phyloP scores from a whole-genome alignment of 2,329 filamentous ascomycete genomes.

The Sporothrix sp. region DNA sequence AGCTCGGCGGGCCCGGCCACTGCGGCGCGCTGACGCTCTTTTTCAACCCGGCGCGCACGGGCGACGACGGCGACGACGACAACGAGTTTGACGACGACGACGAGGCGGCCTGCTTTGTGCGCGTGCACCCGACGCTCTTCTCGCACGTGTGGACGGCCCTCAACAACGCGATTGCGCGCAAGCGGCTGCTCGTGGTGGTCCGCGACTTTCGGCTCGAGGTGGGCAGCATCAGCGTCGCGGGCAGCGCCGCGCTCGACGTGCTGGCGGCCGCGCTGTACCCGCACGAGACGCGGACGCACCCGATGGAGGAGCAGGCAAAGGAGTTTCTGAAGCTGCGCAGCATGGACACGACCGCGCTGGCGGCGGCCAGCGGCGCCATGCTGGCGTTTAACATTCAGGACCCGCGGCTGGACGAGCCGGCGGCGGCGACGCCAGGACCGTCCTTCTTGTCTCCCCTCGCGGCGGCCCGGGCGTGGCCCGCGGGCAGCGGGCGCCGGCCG shows the following conservation, averaged over 20 bases:
- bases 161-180: slow-evolving; percentile 42
- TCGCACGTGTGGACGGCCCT: slow-evolving; percentile 57
- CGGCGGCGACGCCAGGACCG: no score
- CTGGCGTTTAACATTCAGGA: slow-evolving; percentile 68
- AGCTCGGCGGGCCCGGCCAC: slow-evolving; percentile 13
- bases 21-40: slow-evolving; percentile 15
- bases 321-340: slow-evolving; percentile 41
- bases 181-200: slow-evolving; percentile 51
- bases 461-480: slow-evolving; percentile 13
- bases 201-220: slow-evolving; percentile 63
- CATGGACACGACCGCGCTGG: slow-evolving; percentile 56
- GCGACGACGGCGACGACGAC: neutral
- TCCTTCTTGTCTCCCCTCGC: no score
- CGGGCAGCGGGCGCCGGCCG: slow-evolving; percentile 28
- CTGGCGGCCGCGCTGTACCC: slow-evolving; percentile 59
- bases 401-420: slow-evolving; percentile 72
- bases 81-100: neutral
- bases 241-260: slow-evolving; percentile 68
- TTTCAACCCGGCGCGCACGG: slow-evolving; percentile 4
- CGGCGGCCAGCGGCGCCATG: slow-evolving; percentile 59
- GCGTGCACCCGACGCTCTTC: slow-evolving; percentile 72
- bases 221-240: slow-evolving; percentile 48
- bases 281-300: slow-evolving; percentile 27
- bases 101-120: slow-evolving; percentile 9
- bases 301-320: slow-evolving; percentile 32